These are phyloP conservation scores for Cyamopsis tetragonoloba DNA, from an alignment of 306 rosid genomes.

Conservation along the genomic window DNA sequence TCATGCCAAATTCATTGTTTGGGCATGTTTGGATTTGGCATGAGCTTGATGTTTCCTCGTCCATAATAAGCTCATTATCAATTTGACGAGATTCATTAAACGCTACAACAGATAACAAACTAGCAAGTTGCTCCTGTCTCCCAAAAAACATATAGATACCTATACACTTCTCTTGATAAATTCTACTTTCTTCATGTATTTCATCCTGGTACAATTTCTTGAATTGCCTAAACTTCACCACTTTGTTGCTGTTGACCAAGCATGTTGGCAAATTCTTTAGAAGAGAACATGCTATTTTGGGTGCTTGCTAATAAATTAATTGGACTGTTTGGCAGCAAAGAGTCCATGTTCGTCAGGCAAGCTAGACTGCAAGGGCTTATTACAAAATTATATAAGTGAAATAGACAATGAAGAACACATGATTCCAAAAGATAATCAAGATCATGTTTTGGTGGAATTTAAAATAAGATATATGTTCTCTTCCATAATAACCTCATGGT, in stretches of 20 bases:
- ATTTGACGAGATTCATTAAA: constrained; percentile 24
- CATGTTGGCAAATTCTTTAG: constrained; percentile 28
- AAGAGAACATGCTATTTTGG: constrained; percentile 33
- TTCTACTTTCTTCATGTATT: constrained; percentile 20
- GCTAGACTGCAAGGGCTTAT: constrained; percentile 43
- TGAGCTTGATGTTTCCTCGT: constrained; percentile 28
- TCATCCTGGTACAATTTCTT: constrained; percentile 7
- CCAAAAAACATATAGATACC: constrained; percentile 25
- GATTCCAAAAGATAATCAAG: too few species aligned
- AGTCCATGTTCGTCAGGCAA: constrained; percentile 38
- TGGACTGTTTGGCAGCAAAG: constrained; percentile 28
- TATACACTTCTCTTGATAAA: constrained; percentile 32
- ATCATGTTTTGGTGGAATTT: background rate
- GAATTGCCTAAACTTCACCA: constrained; percentile 25
- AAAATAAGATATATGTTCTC: constrained; percentile 40
- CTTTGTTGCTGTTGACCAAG: constrained; percentile 37
- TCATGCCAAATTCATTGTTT: constrained; percentile 26
- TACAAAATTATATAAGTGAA: constrained; percentile 13
- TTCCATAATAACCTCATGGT: constrained; percentile 36
- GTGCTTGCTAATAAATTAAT: constrained; percentile 5
- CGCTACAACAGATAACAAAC: constrained; percentile 17
- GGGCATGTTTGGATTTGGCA: constrained; percentile 27
- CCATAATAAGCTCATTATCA: constrained; percentile 18
- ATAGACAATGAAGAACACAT: constrained; percentile 7
- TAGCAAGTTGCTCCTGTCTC: constrained; percentile 27